Base-by-base conservation (phyloP, 345 rosid genomes). In the Noccaea bulbosa region DNA sequence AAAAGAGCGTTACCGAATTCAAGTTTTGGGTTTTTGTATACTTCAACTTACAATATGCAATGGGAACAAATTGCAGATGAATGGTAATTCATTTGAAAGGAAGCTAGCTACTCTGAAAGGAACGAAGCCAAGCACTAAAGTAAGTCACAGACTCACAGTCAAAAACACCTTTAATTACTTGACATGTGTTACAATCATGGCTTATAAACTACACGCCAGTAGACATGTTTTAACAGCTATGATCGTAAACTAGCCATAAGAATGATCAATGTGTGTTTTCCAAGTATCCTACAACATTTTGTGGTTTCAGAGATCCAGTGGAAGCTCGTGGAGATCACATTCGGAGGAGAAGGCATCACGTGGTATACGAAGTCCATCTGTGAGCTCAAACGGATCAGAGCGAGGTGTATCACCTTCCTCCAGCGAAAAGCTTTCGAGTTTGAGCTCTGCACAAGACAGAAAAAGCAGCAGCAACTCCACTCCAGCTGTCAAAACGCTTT, bases 51-150 rank as follows among this genome's bases (percentile, higher is more conserved):
- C 17, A 12, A 3, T 49, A 30, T 57, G 67, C 51, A 16, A 20
- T 52, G 15, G 46, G 35, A 15, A 58, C 71, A 45, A 27, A 27
- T 38, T 78, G 75, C 76, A 89, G 96, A 78, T 87, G 90, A 88
- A 72, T 57, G 96, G 98, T 34, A 92, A 92, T 83, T 92, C 98
- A 37, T 92, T 87, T 81, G 90, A 92, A 77, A 75, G 93, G 82
- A 92, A 87, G 82, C 96, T 92, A 46, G 84, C 96, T 57, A 66
- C 81, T 65, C 67, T 91, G 60, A 89, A 87, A 76, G 92, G 87
- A 65, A 80, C 79, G 62, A 69, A 72, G 33, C 67, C 79, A 73
- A 64, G 22, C 65, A 62, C 70, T 34, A 84, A 81, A 47, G 97
- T 82, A 80, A 75, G 88, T 73, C 41, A 62, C 46, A 69, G 11